Percentiles rank a stretch among this genome's conserved stretches.
phyloP scores from a whole-genome alignment of 257 asterid genomes.

The Lithospermum erythrorhizon region DNA sequence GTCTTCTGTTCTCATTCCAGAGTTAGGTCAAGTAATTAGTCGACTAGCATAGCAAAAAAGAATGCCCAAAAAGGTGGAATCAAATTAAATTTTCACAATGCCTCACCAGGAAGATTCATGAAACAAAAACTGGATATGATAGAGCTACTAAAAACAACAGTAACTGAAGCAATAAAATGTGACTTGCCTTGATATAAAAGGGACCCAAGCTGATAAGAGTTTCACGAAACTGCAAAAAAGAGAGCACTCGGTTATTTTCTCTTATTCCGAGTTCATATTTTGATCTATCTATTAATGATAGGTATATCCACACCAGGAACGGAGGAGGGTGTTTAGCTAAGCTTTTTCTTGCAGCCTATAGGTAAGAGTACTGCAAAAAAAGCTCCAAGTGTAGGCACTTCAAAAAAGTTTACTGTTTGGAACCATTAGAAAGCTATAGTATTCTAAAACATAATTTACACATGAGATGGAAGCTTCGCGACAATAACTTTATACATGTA shows the following conservation, averaged over 20 bases:
- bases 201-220: conserved; percentile 91
- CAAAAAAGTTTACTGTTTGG: too few species aligned
- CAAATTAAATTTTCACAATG: background rate
- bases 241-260: background rate
- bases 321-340: background rate
- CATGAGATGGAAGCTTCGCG: too few species aligned
- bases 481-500: background rate
- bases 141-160: conserved; percentile 5
- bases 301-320: background rate
- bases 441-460: too few species aligned
- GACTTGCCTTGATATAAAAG: conserved; percentile 87
- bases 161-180: conserved; percentile 10
- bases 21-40: background rate
- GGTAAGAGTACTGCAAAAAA: too few species aligned
- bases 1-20: background rate
- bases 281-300: background rate
- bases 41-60: background rate
- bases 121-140: background rate
- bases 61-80: too few species aligned
- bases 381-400: too few species aligned
- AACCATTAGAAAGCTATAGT: too few species aligned
- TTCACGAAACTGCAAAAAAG: conserved; percentile 76
- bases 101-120: background rate
- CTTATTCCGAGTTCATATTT: background rate
- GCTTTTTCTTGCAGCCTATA: background rate